Evolutionary conservation across 805 yeast species (phyloP), one percentile per base, ranked within the genome.

Genomic region (Kuraishia piskuri): DNA sequence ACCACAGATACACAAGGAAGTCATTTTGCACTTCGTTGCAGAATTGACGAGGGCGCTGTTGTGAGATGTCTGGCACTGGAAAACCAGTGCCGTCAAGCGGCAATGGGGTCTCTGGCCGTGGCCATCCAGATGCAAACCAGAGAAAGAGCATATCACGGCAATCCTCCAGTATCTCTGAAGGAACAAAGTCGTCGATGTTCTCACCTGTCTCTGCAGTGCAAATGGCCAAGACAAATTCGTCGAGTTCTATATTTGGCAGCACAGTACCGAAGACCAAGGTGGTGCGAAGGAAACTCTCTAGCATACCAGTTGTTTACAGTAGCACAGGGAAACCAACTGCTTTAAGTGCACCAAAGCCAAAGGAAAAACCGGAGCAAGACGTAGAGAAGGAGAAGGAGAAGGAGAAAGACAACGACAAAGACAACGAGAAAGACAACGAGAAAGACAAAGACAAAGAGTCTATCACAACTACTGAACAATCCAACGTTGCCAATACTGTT

Each of bases 291-390:
- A 46, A 46, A 17, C 19, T 22, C 3, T 23, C 36, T n/a, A 22
- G 24, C 21, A 22, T 47, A n/a, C 49, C 49, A 23, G 47, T 54
- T 2, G 50, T 52, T 7, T 54, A 54, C 49, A 54, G 56, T 51
- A 50, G 54, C 19, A 31, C 54, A 7, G 57, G 58, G 2, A 55
- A 52, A 48, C 52, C 55, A 21, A 55, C 53, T 9, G 51, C 40
- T 7, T 31, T 31, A n/a, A 31, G 40, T n/a, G n/a, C 17, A 12
- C 40, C 40, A 31, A 31, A 31, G 17, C 40, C 40, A 31, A 31
- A 31, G 40, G 40, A 31, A 31, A 31, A 31, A 31, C 40, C 9
- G 40, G 40, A 31, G 17, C 17, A 5, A 8, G 40, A 31, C 4
- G 8, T 12, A 31, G 40, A 12, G 40, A 14, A 31, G 14, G 17